A percentile compares a stretch with the other conserved stretches of the same genome.
phyloP scores from a whole-genome alignment of 352 stramenopile genomes.

The Plasmopara halstedii region DNA sequence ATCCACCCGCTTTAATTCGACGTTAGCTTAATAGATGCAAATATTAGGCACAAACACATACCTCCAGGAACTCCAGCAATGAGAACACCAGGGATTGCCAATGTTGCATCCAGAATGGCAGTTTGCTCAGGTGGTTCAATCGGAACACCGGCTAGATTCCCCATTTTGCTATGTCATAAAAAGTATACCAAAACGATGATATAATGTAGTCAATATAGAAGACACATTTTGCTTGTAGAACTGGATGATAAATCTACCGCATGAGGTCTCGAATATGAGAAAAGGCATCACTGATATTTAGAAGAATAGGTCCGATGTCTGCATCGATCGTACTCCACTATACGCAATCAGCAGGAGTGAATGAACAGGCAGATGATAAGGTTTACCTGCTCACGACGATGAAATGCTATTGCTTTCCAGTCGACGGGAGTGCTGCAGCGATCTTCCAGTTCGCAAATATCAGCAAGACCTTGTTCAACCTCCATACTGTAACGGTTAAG shows the following conservation, averaged over 20 bases:
- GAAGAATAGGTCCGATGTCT: slow-evolving; percentile 34
- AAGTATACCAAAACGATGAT: neutral
- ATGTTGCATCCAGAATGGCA: slow-evolving; percentile 88
- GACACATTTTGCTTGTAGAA: neutral
- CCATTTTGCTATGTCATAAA: slow-evolving; percentile 67
- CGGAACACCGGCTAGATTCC: slow-evolving; percentile 78
- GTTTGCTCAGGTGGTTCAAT: slow-evolving; percentile 92
- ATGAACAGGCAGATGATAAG: neutral
- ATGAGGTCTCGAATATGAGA: slow-evolving; percentile 68
- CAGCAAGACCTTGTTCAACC: slow-evolving; percentile 23
- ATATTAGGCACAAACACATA: slow-evolving; percentile 7
- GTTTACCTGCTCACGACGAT: slow-evolving; percentile 21
- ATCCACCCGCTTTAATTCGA: slow-evolving; percentile 81
- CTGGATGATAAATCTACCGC: slow-evolving; percentile 30
- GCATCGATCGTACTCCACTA: slow-evolving; percentile 41
- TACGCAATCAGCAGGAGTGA: neutral
- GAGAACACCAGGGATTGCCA: slow-evolving; percentile 89
- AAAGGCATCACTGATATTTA: slow-evolving; percentile 67
- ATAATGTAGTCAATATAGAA: no score
- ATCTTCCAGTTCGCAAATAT: slow-evolving; percentile 22
- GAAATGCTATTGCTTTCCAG: slow-evolving; percentile 15
- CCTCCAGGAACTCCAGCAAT: slow-evolving; percentile 90
- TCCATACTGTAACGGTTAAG: slow-evolving; percentile 30
- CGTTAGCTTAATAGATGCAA: neutral
- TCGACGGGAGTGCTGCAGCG: slow-evolving; percentile 1